These are phyloP conservation scores for Fraxinus sp. DNA, from an alignment of 305 asterid species.

Conservation along the genomic window DNA sequence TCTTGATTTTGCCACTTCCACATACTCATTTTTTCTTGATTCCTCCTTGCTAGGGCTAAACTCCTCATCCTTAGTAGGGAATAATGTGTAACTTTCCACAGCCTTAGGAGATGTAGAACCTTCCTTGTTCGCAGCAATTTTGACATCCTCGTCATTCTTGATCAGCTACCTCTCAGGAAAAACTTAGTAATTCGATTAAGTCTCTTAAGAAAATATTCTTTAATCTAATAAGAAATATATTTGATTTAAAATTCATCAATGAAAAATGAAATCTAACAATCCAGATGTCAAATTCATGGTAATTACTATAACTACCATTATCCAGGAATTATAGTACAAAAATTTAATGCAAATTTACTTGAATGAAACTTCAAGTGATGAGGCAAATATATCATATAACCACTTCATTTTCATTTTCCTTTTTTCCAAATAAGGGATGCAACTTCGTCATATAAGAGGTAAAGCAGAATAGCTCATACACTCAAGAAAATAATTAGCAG, in stretches of 20 bases:
- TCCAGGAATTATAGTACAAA: neutral
- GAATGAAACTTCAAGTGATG: constrained; percentile 6
- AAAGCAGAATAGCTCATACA: neutral
- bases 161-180: neutral
- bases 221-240: neutral
- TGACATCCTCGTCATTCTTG: neutral
- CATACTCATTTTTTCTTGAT: neutral
- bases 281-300: neutral
- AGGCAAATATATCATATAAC: neutral
- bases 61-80: neutral
- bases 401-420: neutral
- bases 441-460: neutral
- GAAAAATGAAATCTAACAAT: constrained; percentile 1
- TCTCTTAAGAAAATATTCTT: neutral
- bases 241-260: neutral
- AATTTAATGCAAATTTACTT: neutral
- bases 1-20: neutral
- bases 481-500: constrained; percentile 15
- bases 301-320: neutral
- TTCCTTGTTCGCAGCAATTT: neutral
- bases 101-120: neutral
- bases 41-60: neutral
- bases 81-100: neutral
- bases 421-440: neutral
- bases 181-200: neutral